Evolutionary conservation across 2,329 filamentous ascomycete genomes (phyloP), one percentile per base, ranked within the genome.

Genomic region (Xylaria sp.): DNA sequence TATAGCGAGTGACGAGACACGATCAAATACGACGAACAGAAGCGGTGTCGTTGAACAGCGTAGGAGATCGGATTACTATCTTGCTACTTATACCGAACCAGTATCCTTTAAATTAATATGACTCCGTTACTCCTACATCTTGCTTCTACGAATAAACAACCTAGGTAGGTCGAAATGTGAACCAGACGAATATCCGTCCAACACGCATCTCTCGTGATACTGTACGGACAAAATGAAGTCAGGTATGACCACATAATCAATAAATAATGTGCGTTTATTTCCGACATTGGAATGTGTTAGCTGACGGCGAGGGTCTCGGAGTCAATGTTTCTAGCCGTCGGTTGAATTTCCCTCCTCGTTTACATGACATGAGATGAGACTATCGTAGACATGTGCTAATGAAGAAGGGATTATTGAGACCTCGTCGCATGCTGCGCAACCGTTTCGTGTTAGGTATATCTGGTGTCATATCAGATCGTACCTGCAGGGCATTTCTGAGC

Each of bases 361-460:
- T 27, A 58, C 22, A 36, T 51, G 39, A 59, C 38, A 53, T 55
- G 51, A 53, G 63, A 61, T 58, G 49, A 61, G 60, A 45, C 45
- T 38, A 25, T 63, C 42, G 17, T 10, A 25, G 25, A 38, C 15
- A 38, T 58, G 39, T 47, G 49, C n/a, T 38, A 49, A 59, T 22
- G n/a, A 45, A 31, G 11, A 17, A 17, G 17, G 39, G 22, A 7
- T 33, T 44, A 31, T 45, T 38, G 67, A 70, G 64, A 63, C 56
- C 56, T 57, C 61, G 67, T 73, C 66, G 63, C 67, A 71, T 55
- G 51, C 66, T 74, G 72, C 71, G 69, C 69, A 6, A 73, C 71
- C 66, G 69, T 72, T 73, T 65, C 63, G 70, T 68, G 65, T 68
- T 61, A 67, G 66, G 65, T 49, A 33, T 36, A 65, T 44, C 20